These are phyloP conservation scores for Xylaria acuta DNA, from an alignment of 495 filamentous ascomycete species.

Conservation along the genomic window DNA sequence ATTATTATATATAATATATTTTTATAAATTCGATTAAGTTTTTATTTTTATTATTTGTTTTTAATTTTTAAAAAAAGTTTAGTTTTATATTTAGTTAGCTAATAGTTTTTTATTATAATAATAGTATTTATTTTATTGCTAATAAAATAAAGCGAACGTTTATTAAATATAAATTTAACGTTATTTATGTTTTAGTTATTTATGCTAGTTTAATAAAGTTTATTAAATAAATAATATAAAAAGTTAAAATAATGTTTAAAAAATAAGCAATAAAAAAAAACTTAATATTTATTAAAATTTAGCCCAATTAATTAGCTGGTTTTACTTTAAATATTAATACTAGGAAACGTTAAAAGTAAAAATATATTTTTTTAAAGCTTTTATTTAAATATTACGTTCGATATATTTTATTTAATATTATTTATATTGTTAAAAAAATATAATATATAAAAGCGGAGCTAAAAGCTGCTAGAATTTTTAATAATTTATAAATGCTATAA, in stretches of 20 bases:
- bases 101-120: background rate
- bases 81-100: background rate
- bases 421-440: too few relatives aligned
- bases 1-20: constrained; percentile 7
- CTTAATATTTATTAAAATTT: too few relatives aligned
- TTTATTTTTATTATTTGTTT: background rate
- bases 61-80: background rate
- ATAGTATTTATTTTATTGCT: background rate
- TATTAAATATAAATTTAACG: background rate
- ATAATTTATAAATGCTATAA: too few relatives aligned
- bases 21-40: background rate
- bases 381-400: too few relatives aligned
- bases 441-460: too few relatives aligned
- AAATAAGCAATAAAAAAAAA: background rate
- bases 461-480: too few relatives aligned
- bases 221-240: background rate
- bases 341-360: too few relatives aligned
- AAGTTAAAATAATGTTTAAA: background rate
- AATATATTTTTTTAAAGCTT: too few relatives aligned
- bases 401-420: too few relatives aligned
- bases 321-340: too few relatives aligned
- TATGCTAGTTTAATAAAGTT: background rate
- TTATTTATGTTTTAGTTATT: background rate
- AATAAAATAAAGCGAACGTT: background rate
- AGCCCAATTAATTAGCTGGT: too few relatives aligned